Evolutionary conservation across 108 stramenopile species (phyloP).

Genomic region (Asterionellopsis glacialis): DNA sequence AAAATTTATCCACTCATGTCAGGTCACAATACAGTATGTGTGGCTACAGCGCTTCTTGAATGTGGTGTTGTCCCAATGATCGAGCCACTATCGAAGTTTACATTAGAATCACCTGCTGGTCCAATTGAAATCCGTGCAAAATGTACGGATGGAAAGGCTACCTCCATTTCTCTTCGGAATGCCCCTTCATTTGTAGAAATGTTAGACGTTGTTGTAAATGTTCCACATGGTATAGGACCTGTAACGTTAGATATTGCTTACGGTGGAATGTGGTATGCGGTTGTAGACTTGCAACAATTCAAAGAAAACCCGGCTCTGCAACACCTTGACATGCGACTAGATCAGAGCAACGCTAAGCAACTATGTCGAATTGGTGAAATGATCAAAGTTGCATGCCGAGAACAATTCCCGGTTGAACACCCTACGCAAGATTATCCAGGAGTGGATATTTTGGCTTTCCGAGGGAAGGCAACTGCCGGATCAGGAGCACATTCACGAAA

Average conservation of each 20-base stretch:
- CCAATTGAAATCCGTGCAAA: conserved; percentile 12
- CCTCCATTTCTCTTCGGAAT: conserved; percentile 13
- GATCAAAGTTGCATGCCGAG: no score
- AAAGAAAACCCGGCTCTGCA: background rate
- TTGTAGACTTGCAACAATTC: conserved; percentile 19
- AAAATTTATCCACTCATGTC: conserved; percentile 20
- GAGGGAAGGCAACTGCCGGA: no score
- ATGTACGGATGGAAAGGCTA: conserved; percentile 11
- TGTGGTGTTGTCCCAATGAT: conserved; percentile 17
- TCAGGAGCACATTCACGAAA: no score
- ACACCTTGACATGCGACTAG: no score
- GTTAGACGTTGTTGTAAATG: conserved; percentile 10
- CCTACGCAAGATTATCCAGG: no score
- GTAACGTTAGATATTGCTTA: conserved; percentile 21
- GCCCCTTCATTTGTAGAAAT: conserved; percentile 25
- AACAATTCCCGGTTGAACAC: no score
- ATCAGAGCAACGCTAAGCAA: no score
- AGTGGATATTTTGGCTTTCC: no score
- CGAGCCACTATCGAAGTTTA: conserved; percentile 7
- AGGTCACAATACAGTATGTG: conserved; percentile 30
- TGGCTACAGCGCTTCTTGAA: conserved; percentile 20
- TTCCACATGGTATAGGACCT: conserved; percentile 6
- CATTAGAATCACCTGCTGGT: conserved; percentile 22
- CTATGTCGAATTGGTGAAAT: no score
- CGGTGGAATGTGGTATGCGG: conserved; percentile 32